A percentile compares a stretch with the other conserved stretches of the same genome.
phyloP scores from a whole-genome alignment of 139 green algal genomes.

The Volvox reticuliferus region DNA sequence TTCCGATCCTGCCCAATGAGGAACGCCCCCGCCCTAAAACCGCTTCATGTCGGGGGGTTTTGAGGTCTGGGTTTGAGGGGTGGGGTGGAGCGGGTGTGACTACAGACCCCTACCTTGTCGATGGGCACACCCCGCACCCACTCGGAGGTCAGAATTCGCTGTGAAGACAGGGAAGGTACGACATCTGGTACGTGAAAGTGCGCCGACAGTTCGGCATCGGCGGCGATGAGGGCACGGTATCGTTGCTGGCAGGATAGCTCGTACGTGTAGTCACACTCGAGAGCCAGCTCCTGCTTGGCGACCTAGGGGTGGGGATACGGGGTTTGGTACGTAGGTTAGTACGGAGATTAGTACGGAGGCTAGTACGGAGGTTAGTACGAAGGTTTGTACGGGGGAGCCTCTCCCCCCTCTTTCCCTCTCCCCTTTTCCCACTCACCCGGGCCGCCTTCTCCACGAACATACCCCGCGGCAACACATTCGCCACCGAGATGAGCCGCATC shows the following conservation, averaged over 20 bases:
- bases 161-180: conserved; percentile 77
- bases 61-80: too few species aligned
- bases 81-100: too few species aligned
- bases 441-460: conserved; percentile 92
- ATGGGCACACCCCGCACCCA: conserved; percentile 88
- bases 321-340: too few species aligned
- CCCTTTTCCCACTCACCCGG: conserved; percentile 46
- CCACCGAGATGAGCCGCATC: conserved; percentile 86
- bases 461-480: conserved; percentile 89
- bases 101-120: conserved; percentile 72
- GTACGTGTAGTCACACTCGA: conserved; percentile 95
- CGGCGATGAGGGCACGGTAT: conserved; percentile 75
- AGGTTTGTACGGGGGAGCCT: too few species aligned
- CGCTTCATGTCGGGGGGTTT: too few species aligned
- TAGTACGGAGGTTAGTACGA: too few species aligned
- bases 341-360: too few species aligned
- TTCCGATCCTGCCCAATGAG: too few species aligned
- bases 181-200: conserved; percentile 85
- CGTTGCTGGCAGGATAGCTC: conserved; percentile 68
- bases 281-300: conserved; percentile 90
- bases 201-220: conserved; percentile 50
- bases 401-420: background rate
- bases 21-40: too few species aligned
- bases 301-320: conserved; percentile 58
- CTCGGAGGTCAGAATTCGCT: conserved; percentile 85